phyloP scores from a whole-genome alignment of 495 filamentous ascomycete species.

The Annulohypoxylon bovei region DNA sequence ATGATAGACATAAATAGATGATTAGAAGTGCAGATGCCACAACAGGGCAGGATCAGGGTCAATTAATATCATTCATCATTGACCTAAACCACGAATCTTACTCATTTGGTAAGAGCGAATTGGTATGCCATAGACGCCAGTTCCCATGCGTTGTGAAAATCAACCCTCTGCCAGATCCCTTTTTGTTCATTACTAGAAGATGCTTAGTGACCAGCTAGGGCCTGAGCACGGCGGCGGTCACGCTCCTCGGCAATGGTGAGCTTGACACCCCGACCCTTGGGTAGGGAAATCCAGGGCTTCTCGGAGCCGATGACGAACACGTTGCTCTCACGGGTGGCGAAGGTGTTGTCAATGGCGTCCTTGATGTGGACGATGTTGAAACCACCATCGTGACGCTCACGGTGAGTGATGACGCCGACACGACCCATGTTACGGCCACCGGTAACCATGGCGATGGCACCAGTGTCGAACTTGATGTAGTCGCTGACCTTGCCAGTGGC shows the following conservation, averaged over 20 bases:
- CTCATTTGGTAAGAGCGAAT: slow-evolving; percentile 43
- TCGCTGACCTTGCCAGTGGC: slow-evolving; percentile 95
- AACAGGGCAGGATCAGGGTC: slow-evolving; percentile 39
- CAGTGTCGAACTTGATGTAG: slow-evolving; percentile 97
- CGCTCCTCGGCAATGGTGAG: slow-evolving; percentile 97
- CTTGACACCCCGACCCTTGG: slow-evolving; percentile 99
- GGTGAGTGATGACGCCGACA: slow-evolving; percentile 99
- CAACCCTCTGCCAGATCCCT: slow-evolving; percentile 44
- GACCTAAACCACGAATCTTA: slow-evolving; percentile 46
- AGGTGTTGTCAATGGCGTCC: slow-evolving; percentile 99
- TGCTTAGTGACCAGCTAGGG: slow-evolving; percentile 69
- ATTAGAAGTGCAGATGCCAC: background rate
- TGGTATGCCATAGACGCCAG: slow-evolving; percentile 51
- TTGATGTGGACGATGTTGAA: slow-evolving; percentile 99
- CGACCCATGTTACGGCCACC: slow-evolving; percentile 99
- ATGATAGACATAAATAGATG: background rate
- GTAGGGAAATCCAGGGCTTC: slow-evolving; percentile 98
- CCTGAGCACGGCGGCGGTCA: slow-evolving; percentile 87
- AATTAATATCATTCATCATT: slow-evolving; percentile 51
- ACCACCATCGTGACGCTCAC: slow-evolving; percentile 99
- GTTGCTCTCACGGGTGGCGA: slow-evolving; percentile 98
- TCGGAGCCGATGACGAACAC: slow-evolving; percentile 97
- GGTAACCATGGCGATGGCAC: slow-evolving; percentile 95
- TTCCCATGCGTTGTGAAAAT: slow-evolving; percentile 49
- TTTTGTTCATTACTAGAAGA: slow-evolving; percentile 35